phyloP scores from a whole-genome alignment of 2,329 filamentous ascomycete species.

The Phyllosticta citrichinensis region DNA sequence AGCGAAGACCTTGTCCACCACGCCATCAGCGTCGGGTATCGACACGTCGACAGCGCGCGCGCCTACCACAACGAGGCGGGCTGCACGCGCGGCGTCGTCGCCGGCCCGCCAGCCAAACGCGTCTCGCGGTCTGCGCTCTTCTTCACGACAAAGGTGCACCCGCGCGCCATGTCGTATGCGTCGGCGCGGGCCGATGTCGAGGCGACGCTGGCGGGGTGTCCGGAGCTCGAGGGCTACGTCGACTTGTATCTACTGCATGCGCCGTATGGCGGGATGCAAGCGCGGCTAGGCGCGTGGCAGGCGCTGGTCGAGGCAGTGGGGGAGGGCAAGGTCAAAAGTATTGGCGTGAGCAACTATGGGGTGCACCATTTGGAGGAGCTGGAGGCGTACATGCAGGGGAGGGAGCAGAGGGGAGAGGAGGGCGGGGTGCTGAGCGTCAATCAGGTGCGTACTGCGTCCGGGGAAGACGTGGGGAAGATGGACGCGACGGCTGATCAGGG shows the following conservation, averaged over 20 bases:
- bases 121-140: conserved; percentile 17
- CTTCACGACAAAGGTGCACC: conserved; percentile 34
- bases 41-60: conserved; percentile 42
- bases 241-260: conserved; percentile 41
- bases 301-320: conserved; percentile 45
- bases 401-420: conserved; percentile 51
- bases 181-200: conserved; percentile 35
- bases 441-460: conserved; percentile 42
- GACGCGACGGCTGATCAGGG: background rate
- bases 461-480: background rate
- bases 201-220: conserved; percentile 23
- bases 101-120: conserved; percentile 22
- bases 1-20: conserved; percentile 50
- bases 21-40: conserved; percentile 39
- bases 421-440: conserved; percentile 69
- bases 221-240: conserved; percentile 25
- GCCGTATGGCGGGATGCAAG: conserved; percentile 42
- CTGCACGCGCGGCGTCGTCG: conserved; percentile 26
- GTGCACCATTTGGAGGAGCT: conserved; percentile 46
- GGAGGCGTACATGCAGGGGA: conserved; percentile 46
- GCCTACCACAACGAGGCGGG: conserved; percentile 36
- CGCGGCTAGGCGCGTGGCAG: conserved; percentile 42
- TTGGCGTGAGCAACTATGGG: conserved; percentile 47
- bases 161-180: conserved; percentile 44
- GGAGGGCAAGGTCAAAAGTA: conserved; percentile 41